These are phyloP conservation scores for Lithohypha guttulata DNA, from an alignment of 2,329 filamentous ascomycete species.

Conservation along the genomic window DNA sequence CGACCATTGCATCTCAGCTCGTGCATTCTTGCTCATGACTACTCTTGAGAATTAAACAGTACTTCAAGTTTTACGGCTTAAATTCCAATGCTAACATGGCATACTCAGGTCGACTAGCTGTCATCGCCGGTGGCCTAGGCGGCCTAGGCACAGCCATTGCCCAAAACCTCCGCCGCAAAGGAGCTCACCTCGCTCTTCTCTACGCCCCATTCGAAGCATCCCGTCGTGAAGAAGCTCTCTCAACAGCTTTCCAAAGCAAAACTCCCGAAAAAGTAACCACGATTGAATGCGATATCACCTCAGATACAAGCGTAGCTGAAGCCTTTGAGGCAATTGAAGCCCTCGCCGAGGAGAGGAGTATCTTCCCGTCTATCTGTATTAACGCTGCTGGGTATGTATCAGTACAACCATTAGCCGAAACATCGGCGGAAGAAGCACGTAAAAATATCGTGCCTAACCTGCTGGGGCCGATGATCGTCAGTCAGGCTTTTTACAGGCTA, in stretches of 20 bases:
- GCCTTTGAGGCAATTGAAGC: conserved; percentile 27
- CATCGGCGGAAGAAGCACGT: conserved; percentile 33
- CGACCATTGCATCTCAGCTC: too few species aligned
- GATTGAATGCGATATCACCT: conserved; percentile 40
- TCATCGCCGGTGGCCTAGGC: conserved; percentile 35
- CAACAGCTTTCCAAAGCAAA: conserved; percentile 26
- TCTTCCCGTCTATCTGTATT: conserved; percentile 31
- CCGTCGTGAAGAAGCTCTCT: conserved; percentile 29
- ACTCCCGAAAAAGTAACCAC: conserved; percentile 24
- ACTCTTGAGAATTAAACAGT: too few species aligned
- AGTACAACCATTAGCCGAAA: conserved; percentile 34
- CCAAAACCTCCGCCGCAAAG: conserved; percentile 31
- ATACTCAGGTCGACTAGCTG: conserved; percentile 30
- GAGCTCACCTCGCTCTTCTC: conserved; percentile 35
- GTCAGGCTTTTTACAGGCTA: conserved; percentile 35
- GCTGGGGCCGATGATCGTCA: conserved; percentile 35
- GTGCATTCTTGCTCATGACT: too few species aligned
- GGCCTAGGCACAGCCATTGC: conserved; percentile 37
- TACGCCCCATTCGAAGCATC: conserved; percentile 38
- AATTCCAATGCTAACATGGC: conserved; percentile 26
- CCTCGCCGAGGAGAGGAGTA: conserved; percentile 24
- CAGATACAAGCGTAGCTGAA: conserved; percentile 35
- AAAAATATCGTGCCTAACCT: conserved; percentile 37
- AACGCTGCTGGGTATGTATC: conserved; percentile 38
- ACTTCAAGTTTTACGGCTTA: too few species aligned